Evolutionary conservation across 495 filamentous ascomycete genomes (phyloP).

Genomic region (Chaetomium cochliodes): DNA sequence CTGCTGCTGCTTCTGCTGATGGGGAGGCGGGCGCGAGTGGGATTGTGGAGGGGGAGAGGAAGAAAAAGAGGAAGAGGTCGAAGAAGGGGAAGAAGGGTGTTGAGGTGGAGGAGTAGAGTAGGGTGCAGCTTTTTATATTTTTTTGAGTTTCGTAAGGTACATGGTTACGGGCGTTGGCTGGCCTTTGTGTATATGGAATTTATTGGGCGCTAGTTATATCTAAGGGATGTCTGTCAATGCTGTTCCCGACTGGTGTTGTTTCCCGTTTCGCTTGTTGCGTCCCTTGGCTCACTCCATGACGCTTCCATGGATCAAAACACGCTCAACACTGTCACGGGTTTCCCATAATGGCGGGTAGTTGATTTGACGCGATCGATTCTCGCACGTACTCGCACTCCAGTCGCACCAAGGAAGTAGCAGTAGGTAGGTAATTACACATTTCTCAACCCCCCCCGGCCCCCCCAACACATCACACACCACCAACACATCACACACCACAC

Average conservation of each 20-base stretch:
- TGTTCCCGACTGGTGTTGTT: background rate
- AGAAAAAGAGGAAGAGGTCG: slow-evolving; percentile 53
- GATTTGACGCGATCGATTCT: slow-evolving; percentile 1
- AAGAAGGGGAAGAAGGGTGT: slow-evolving; percentile 36
- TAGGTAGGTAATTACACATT: slow-evolving; percentile 10
- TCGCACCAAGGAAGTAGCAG: slow-evolving; percentile 10
- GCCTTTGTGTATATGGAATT: background rate
- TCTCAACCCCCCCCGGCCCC: background rate
- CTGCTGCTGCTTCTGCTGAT: background rate
- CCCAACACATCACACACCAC: background rate
- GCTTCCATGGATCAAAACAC: too few species aligned
- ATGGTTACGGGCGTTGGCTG: slow-evolving; percentile 21
- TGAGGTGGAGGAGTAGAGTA: slow-evolving; percentile 19
- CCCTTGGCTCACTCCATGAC: too few species aligned
- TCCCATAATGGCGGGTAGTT: background rate
- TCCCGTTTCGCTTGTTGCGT: background rate
- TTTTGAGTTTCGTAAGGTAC: background rate
- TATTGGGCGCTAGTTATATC: background rate
- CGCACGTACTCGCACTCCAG: slow-evolving; percentile 1
- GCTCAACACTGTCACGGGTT: background rate
- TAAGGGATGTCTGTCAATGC: background rate
- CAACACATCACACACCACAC: background rate
- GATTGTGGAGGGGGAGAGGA: slow-evolving; percentile 42
- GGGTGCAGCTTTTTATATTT: background rate
- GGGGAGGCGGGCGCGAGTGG: slow-evolving; percentile 15